phyloP scores from a whole-genome alignment of 441 rosid genomes.

The Erodium chrysanthum region DNA sequence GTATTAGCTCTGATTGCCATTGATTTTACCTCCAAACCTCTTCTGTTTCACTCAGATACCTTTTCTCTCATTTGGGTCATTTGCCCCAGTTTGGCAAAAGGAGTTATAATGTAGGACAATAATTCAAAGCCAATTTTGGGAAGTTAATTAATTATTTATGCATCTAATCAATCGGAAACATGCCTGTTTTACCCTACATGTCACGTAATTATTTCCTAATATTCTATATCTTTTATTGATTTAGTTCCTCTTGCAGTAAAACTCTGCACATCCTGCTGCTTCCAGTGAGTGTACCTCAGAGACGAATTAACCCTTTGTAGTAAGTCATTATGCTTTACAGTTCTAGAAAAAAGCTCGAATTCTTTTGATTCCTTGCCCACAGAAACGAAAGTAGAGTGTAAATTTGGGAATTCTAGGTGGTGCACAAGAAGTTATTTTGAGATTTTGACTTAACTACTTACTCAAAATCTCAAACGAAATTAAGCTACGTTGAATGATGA shows the following conservation, averaged over 20 bases:
- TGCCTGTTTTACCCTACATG: neutral
- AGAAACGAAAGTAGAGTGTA: slow-evolving; percentile 1
- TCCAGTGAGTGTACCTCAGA: slow-evolving; percentile 14
- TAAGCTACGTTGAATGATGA: neutral
- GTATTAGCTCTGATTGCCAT: neutral
- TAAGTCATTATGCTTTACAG: slow-evolving; percentile 1
- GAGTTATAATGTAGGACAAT: slow-evolving; percentile 3
- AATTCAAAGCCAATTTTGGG: slow-evolving; percentile 4
- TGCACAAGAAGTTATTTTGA: neutral
- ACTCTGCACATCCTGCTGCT: slow-evolving; percentile 10
- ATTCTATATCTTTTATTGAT: neutral
- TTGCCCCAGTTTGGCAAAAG: neutral
- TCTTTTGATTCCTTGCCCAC: slow-evolving; percentile 6
- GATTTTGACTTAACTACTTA: neutral
- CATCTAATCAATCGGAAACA: neutral
- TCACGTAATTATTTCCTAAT: neutral
- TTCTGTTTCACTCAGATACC: slow-evolving; percentile 3
- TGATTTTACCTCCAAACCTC: neutral
- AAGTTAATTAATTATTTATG: neutral
- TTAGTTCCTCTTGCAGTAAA: slow-evolving; percentile 4
- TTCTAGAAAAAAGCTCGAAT: slow-evolving; percentile 1
- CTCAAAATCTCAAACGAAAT: neutral
- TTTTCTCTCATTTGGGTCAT: slow-evolving; percentile 4
- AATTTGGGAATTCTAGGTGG: neutral
- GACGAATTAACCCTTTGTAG: slow-evolving; percentile 19